Evolutionary conservation across 345 rosid genomes (phyloP).

Genomic region (Ceriops decandra): DNA sequence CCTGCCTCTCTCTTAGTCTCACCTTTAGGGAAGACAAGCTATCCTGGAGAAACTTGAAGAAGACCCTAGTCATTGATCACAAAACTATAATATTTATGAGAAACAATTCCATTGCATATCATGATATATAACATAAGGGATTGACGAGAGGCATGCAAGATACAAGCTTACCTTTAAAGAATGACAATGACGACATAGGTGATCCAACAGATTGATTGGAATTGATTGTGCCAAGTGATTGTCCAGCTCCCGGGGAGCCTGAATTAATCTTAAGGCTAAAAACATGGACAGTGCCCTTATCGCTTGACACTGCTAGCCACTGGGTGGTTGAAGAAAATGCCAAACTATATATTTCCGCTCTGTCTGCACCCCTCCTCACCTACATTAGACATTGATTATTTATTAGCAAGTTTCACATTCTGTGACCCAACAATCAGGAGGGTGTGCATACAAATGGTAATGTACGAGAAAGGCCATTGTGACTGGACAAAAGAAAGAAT

Average conservation of each 20-base stretch:
- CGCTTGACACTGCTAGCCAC: slow-evolving; percentile 97
- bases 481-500: not conserved
- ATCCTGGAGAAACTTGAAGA: too few species aligned
- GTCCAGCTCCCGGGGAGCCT: slow-evolving; percentile 49
- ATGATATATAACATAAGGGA: not conserved
- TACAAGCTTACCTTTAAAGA: slow-evolving; percentile 61
- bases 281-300: slow-evolving; percentile 96
- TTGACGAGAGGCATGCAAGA: not conserved
- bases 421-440: not conserved
- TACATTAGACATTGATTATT: slow-evolving; percentile 4
- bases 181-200: slow-evolving; percentile 60
- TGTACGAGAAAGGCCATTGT: too few species aligned
- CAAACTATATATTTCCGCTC: slow-evolving; percentile 95
- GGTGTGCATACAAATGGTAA: not conserved
- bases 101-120: too few species aligned
- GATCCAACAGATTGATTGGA: slow-evolving; percentile 26
- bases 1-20: too few species aligned
- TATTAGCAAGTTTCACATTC: too few species aligned
- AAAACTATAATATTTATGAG: too few species aligned
- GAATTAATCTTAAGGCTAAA: slow-evolving; percentile 77
- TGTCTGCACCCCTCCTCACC: slow-evolving; percentile 98
- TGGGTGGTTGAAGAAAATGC: slow-evolving; percentile 84
- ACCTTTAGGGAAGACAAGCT: too few species aligned
- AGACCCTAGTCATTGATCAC: too few species aligned
- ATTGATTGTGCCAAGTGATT: slow-evolving; percentile 35